Conservation (phyloP, 2,329 filamentous ascomycete species). For the Diaporthe nobilis region DNA sequence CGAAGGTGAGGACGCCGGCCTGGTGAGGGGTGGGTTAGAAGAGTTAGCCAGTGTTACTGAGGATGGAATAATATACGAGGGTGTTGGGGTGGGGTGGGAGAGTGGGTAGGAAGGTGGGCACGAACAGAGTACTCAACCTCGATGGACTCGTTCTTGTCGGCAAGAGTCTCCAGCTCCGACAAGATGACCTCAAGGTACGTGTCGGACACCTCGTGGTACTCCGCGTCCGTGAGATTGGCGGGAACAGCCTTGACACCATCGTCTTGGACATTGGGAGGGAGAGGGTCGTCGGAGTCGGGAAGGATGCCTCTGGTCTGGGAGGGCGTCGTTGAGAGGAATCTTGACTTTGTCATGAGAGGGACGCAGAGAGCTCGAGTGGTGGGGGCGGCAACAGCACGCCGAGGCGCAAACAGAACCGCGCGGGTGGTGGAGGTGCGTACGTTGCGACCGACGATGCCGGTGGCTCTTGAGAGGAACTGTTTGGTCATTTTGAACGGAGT, state of each 20-base stretch:
- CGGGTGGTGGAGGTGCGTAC: constrained; percentile 34
- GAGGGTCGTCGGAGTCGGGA: constrained; percentile 70
- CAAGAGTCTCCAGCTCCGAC: constrained; percentile 76
- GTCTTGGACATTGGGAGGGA: constrained; percentile 57
- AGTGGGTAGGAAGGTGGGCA: constrained; percentile 42
- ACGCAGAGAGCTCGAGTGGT: neutral
- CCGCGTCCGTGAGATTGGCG: constrained; percentile 75
- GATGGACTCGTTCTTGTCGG: constrained; percentile 80
- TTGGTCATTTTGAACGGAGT: constrained; percentile 33
- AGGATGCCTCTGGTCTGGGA: constrained; percentile 65
- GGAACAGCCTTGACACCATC: constrained; percentile 55
- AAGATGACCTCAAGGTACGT: constrained; percentile 75
- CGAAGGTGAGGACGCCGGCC: constrained; percentile 88
- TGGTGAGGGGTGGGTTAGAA: constrained; percentile 54
- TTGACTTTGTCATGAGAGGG: neutral
- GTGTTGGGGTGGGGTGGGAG: neutral
- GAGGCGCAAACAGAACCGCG: constrained; percentile 31
- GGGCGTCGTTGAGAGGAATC: constrained; percentile 51
- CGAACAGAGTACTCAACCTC: constrained; percentile 92
- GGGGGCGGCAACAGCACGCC: neutral
- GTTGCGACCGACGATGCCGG: constrained; percentile 33
- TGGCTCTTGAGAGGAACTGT: constrained; percentile 38
- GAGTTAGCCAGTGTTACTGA: neutral
- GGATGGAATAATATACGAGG: neutral
- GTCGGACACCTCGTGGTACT: constrained; percentile 86